A percentile compares a stretch with the other conserved stretches of the same genome.
These are phyloP conservation scores for Dacryopinax spathularia DNA, from an alignment of 768 basidiomycete genomes.

Conservation along the genomic window DNA sequence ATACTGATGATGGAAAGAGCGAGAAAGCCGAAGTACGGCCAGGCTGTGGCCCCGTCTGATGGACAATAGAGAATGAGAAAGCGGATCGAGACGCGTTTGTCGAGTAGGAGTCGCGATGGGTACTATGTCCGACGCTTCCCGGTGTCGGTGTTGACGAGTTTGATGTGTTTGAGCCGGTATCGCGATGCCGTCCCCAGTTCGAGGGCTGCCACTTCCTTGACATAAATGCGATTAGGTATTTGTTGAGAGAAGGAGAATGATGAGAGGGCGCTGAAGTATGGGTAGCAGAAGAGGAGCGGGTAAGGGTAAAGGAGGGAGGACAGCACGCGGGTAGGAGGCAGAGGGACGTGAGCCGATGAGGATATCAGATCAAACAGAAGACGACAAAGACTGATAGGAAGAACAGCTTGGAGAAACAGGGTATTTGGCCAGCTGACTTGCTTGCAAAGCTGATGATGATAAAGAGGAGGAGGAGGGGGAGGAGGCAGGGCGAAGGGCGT, in stretches of 20 bases:
- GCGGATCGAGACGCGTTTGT: not conserved
- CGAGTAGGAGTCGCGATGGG: not conserved
- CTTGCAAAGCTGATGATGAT: no score
- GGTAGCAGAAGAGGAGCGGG: not conserved
- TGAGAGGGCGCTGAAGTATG: not conserved
- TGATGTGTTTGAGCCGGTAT: not conserved
- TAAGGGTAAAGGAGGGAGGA: not conserved
- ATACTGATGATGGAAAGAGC: conserved; percentile 1
- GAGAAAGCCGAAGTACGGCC: not conserved
- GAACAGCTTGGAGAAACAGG: not conserved
- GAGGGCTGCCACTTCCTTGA: conserved; percentile 4
- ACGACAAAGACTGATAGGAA: not conserved
- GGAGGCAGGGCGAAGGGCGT: no score
- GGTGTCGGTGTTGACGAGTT: not conserved
- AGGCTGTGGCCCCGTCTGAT: not conserved
- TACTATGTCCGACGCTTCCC: not conserved
- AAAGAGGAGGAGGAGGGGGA: no score
- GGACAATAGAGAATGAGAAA: not conserved
- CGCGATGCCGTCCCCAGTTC: conserved; percentile 1
- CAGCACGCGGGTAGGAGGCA: no score
- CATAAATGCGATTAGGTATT: conserved; percentile 3
- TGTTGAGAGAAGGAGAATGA: not conserved
- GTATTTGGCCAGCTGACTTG: no score
- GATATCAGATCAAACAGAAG: not conserved
- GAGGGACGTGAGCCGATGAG: not conserved